Evolutionary conservation across 345 rosid genomes (phyloP), one percentile per base, ranked within the genome.

Genomic region (Rubroshorea leprosula): DNA sequence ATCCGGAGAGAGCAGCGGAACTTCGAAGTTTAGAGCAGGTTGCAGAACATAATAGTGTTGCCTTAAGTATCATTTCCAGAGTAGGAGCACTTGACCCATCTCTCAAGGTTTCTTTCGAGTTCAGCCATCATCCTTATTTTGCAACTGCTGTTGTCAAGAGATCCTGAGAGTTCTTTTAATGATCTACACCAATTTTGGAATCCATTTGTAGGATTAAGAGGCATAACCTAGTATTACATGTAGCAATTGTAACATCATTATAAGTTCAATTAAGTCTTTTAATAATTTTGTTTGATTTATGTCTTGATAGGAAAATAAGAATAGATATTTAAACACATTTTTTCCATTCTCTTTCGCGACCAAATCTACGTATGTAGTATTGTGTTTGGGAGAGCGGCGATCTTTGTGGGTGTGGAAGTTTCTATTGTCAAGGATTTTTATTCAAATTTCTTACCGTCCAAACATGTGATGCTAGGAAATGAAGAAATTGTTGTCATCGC

Each of bases 101-200:
- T 0, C 86, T 94, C 0, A 94, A 82, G 86, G 86, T 90, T 23
- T 76, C 90, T 11, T 85, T 90, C n/a, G 95, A 94, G 76, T 83
- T 87, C 80, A 72, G 67, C 43, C 94, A 87, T 63, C 96, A 94
- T 75, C 96, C 97, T 12, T 81, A 67, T 72, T 90, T 90, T 29
- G 97, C 96, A 4, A 85, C 99, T 54, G 87, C 84, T 15, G 87
- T 85, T 51, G 95, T 85, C 10, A 89, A 80, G 72, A 81, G 99
- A 81, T 78, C 84, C n/a, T 94, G 79, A 89, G 55, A 43, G 22
- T 64, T 43, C 45, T 26, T 24, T 29, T 4, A n/a, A 38, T 35
- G 48, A 52, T 66, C 52, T 29, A 58, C 17, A n/a, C 57, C 68
- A 78, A 68, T 81, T 81, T 81, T 78, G 79, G 39, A 51, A 53